Base-by-base conservation (phyloP, 257 asterid species). In the Salvia splendens region DNA sequence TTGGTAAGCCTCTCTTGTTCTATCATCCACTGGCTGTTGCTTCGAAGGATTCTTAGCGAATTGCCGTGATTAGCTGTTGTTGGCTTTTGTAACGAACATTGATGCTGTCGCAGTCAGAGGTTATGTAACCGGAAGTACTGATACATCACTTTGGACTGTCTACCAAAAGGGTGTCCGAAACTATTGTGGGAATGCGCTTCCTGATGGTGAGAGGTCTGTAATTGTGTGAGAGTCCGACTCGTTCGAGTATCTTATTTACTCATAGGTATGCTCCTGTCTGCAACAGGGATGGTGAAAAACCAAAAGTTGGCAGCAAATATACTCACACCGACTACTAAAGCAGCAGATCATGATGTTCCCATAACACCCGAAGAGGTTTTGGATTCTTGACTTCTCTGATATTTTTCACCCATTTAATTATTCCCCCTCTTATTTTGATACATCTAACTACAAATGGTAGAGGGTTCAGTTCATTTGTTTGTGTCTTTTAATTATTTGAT, bases 91-190 rank as follows among this genome's bases (percentile, higher is more conserved):
- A 71, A 46, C 78, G 30, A 55, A 68, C 61, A 38, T 41, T 65
- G 14, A 46, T 73, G 65, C 5, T 69, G 47, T 74, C 65, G 30
- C 69, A 94, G 97, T 88, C 54, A 83, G 99, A 84, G 97, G 99
- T 59, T 91, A 86, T 73, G 85, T 94, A 74, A 94, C 97, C 3
- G 99, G 99, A 69, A 94, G 95, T 79, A 91, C 99, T 46, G 99
- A 94, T 57, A 94, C 99, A 7, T 94, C 99, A 62, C 79, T 94
- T 24, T 94, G 99, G 99, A 88, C 97, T 0, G 96, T 94, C 69
- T 94, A 94, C 85, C 80, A 80, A 33, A 88, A 88, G 41, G 99
- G 97, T 17, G 70, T 81, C 56, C 84, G 91, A 2, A 87, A 83
- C 57, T 94, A 94, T 64, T 94, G 99, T 36, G 96, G 99, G 78